Evolutionary conservation across 2,329 filamentous ascomycete genomes (phyloP).

Genomic region (Fonsecaea multimorphosa): DNA sequence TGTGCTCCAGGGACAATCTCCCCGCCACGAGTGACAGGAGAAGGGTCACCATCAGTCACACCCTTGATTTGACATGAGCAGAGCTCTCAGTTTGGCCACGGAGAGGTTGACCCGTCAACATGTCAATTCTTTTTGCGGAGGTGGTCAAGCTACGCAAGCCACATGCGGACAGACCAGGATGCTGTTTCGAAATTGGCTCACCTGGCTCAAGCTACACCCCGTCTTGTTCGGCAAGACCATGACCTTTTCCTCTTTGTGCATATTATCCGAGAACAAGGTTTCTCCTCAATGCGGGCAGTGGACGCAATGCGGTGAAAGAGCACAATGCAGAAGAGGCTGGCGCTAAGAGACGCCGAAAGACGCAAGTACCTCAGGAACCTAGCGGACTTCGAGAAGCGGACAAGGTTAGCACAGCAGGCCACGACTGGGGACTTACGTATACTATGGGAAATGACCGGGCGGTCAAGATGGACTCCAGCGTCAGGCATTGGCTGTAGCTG

Average conservation of each 20-base stretch:
- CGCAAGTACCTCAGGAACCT: not conserved
- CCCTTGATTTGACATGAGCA: not conserved
- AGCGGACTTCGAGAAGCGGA: not conserved
- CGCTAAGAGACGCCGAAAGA: not conserved
- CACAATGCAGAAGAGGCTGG: not conserved
- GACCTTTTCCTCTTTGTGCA: conserved; percentile 3
- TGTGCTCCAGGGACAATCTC: not conserved
- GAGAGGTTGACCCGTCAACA: conserved; percentile 10
- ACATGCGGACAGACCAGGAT: conserved; percentile 8
- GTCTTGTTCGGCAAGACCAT: not conserved
- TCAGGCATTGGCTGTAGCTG: conserved; percentile 11
- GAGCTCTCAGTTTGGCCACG: not conserved
- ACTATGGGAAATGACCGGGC: conserved; percentile 5
- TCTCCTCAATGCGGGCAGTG: not conserved
- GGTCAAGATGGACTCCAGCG: conserved; percentile 2
- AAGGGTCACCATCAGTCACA: not conserved
- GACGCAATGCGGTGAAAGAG: not conserved
- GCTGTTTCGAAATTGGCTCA: conserved; percentile 1
- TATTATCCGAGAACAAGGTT: conserved; percentile 3
- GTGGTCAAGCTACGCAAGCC: conserved; percentile 10
- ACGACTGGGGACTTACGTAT: conserved; percentile 6
- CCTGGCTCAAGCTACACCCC: conserved; percentile 9
- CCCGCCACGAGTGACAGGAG: not conserved
- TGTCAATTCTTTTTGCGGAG: conserved; percentile 17
- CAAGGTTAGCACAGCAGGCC: conserved; percentile 1